Base-by-base conservation (phyloP, 192 early-diverging fungal genomes). In the Gamsiella multidivaricata region DNA sequence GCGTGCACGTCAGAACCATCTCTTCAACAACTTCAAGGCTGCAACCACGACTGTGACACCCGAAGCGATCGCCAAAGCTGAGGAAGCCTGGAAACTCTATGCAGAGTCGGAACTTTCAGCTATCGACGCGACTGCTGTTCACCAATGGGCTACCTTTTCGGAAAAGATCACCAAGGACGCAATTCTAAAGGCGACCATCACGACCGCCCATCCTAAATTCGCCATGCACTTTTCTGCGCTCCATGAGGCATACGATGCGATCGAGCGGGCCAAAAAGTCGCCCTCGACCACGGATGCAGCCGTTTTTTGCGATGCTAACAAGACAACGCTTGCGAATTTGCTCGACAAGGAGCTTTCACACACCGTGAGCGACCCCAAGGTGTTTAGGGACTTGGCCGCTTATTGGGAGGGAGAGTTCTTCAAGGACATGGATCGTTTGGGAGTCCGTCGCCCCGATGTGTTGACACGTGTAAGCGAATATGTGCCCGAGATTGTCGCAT, bases 381-480 rank as follows among this genome's bases (percentile, higher is more conserved):
- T 97, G n/a, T 99, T 96, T 86, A 91, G 95, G 39, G 92, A 98
- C 42, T 86, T 96, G 59, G 91, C 97, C 11, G 91, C 93, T 11
- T 92, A 87, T 84, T 99, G 95, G 95, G 97, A 99, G 80, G 86
- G 89, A 32, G 93, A 94, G 63, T 99, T 91, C 79, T 95, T 98
- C 61, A 83, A 87, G 39, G 96, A 97, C 62, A 96, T 99, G 95
- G 94, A 94, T 65, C 88, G 87, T 22, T 84, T 99, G 39, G 94
- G 94, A 56, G 93, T 95, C 69, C 90, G 91, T 33, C 85, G 90
- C 4, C 96, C 95, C 18, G 93, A 96, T 69, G 81, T 97, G 6
- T 80, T 96, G 69, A 96, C 95, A 18, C 93, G 97, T 41, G 97
- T 99, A 26, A 94, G 93, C 57, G 96, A 99, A 86, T 99, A 95